Conservation (phyloP, 805 yeast species). For the Priceomyces carsonii region DNA sequence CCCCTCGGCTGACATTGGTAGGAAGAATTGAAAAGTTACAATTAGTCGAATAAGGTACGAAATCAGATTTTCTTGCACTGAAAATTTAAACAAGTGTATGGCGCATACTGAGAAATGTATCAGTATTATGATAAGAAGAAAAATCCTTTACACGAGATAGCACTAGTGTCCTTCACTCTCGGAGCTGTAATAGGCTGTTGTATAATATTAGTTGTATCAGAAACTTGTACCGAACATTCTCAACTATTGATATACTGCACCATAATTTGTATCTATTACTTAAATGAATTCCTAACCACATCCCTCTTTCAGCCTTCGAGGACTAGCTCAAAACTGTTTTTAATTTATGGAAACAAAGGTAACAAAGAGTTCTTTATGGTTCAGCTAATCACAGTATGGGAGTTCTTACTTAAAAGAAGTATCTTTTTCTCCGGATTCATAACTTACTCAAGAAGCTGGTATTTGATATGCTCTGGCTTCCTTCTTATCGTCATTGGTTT, state of each 20-base stretch:
- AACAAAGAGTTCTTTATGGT: constrained; percentile 28
- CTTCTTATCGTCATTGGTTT: constrained; percentile 22
- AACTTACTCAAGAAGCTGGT: background rate
- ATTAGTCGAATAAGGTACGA: too few relatives aligned
- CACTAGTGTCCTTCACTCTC: constrained; percentile 15
- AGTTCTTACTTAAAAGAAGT: constrained; percentile 15
- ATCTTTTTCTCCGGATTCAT: background rate
- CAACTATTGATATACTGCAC: constrained; percentile 16
- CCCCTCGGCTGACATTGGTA: background rate
- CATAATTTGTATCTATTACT: constrained; percentile 21
- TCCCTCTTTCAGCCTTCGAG: constrained; percentile 24
- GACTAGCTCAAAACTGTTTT: constrained; percentile 27
- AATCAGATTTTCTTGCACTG: too few relatives aligned
- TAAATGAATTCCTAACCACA: constrained; percentile 29
- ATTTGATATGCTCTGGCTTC: constrained; percentile 1
- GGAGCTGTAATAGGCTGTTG: constrained; percentile 17
- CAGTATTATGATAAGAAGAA: constrained; percentile 12
- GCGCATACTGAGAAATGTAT: too few relatives aligned
- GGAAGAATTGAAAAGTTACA: background rate
- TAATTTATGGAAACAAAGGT: constrained; percentile 38
- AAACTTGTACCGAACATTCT: background rate
- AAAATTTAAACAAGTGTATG: too few relatives aligned
- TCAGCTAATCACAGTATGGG: constrained; percentile 25
- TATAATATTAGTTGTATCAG: constrained; percentile 1
- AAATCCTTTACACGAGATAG: constrained; percentile 21